A percentile compares a stretch with the other conserved stretches of the same genome.
phyloP scores from a whole-genome alignment of 768 basidiomycete genomes.

The Tricholoma sp. region DNA sequence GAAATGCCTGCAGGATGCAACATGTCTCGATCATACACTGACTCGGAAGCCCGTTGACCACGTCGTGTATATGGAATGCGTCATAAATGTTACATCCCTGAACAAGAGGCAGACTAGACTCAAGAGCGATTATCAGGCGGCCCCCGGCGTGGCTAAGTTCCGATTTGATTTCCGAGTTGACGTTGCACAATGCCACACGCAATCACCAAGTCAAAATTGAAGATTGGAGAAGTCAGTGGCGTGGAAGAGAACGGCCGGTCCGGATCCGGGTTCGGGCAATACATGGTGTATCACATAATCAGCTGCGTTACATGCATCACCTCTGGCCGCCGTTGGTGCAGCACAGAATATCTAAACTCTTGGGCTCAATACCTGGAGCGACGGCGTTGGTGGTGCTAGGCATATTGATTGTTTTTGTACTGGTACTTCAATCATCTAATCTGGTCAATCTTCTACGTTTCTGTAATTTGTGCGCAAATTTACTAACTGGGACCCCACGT shows the following conservation, averaged over 20 bases:
- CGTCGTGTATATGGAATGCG: background rate
- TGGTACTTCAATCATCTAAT: slow-evolving; percentile 1
- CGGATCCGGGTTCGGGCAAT: background rate
- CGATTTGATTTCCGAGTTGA: background rate
- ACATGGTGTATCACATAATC: slow-evolving; percentile 5
- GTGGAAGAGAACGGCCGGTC: background rate
- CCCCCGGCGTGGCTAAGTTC: background rate
- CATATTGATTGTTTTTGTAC: background rate
- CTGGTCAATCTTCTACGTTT: slow-evolving; percentile 10
- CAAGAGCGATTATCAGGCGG: background rate
- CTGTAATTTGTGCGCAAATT: background rate
- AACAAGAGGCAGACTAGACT: background rate
- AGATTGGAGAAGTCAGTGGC: too few relatives aligned
- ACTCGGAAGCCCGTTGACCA: background rate
- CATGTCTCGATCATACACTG: background rate
- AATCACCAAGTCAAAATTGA: too few relatives aligned
- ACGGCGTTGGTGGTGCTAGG: slow-evolving; percentile 5
- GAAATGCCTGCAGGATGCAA: background rate
- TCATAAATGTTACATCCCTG: background rate
- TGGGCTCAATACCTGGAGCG: slow-evolving; percentile 7
- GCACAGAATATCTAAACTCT: slow-evolving; percentile 8
- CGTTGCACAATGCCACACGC: too few relatives aligned
- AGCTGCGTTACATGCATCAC: background rate
- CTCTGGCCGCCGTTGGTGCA: background rate
- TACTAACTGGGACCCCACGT: slow-evolving; percentile 5